Base-by-base conservation (phyloP, 306 rosid genomes). In the Ziziphus jujuba region DNA sequence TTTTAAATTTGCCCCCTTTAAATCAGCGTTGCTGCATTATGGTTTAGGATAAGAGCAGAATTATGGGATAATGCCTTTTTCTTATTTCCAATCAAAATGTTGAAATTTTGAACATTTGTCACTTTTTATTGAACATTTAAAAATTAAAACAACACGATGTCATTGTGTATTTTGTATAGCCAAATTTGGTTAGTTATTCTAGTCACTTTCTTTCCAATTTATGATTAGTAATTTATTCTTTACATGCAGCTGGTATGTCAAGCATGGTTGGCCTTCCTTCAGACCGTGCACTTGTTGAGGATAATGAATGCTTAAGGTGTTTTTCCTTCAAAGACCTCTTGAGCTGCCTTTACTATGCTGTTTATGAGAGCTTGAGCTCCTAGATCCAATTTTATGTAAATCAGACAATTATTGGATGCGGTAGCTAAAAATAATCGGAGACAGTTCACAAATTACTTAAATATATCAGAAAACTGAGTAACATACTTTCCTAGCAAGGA, bases 251-350 rank as follows among this genome's bases (percentile, higher is more conserved):
- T 58, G 86, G 97, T 54, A 90, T 87, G 95, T 47, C 89, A 21
- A 82, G 89, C 76, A 87, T 93, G 99, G 43, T 87, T 44, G 99
- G 99, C 56, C 99, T 88, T 78, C 89, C 95, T 82, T 93, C 97
- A 25, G 99, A 93, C 77, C 97, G 89, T 16, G 95, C 97, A 49
- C 90, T 93, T 40, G 77, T 84, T 16, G 88, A 86, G 47, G 99
- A 90, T 61, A 90, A 82, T 31, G 99, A 93, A 70, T 93, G 99
- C 80, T 73, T 82, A 69, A 88, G 99, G 99, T 93, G 76, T 63
- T 72, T 55, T 67, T 43, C 70, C 65, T 59, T 71, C 80, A 45
- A 48, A 69, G 43, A 45, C 70, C 48, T 56, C 72, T 65, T 73
- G 5, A 65, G 58, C 72, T 63, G 33, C 63, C 24, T 43, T 55